Evolutionary conservation across 1,139 yeast genomes (phyloP), one percentile per base, ranked within the genome.

Genomic region (Geotrichum histeridarum): DNA sequence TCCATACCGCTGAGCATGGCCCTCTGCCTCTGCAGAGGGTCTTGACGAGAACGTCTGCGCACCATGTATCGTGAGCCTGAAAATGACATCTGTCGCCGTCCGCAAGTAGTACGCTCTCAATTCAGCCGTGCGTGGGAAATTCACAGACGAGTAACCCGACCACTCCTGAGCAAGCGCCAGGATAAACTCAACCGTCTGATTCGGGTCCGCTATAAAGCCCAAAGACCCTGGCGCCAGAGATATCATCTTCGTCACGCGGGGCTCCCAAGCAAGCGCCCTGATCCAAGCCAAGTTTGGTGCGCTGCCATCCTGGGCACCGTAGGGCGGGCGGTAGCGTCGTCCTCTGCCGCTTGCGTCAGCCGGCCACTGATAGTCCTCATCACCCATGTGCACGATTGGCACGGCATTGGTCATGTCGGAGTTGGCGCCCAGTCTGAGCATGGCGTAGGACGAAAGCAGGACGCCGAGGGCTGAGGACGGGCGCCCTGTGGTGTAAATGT

Each of bases 231-330:
- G 50, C 11, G 50, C 47, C 36, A 54, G n/a, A 2, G 54, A 42
- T 8, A 55, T 36, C 54, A 50, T 48, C 6, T 47, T 47, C 9
- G 54, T 50, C 22, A 47, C 51, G 12, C 51, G 55, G 8, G 44
- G 18, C 18, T 51, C 48, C 58, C 58, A 55, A 5, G 53, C 31
- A 12, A 55, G 33, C 1, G 53, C 46, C n/a, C 48, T 27, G 12
- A 55, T 43, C 58, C 58, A 55, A 8, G 50, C 36, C 32, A 48
- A 36, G 17, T 45, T 4, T 8, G 43, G n/a, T 12, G 50, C 38
- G 11, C 33, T 22, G 7, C 33, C 31, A 15, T 14, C 14, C 30
- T 27, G 44, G 12, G 33, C 37, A 2, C 37, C 37, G 33, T 42
- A 42, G 4, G 44, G 44, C 11, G 44, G 44, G 33, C 44, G 44